phyloP scores from a whole-genome alignment of 306 rosid genomes.

The Fagus sylvatica region DNA sequence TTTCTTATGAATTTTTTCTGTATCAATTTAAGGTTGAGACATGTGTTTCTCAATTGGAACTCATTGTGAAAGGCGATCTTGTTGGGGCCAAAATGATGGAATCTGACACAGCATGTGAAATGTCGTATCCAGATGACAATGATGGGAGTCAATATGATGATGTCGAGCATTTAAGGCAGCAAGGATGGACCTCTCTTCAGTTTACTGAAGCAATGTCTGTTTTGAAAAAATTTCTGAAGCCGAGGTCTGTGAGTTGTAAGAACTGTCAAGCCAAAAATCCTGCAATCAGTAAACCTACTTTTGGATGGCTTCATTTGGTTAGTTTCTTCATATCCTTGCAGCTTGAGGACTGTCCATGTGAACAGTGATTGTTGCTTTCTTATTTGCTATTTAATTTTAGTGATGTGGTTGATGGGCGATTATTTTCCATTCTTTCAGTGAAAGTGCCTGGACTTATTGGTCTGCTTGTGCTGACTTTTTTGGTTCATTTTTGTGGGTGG shows the following conservation, averaged over 20 bases:
- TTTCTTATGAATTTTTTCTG: conserved; percentile 2
- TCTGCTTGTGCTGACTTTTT: neutral
- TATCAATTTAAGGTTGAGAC: conserved; percentile 56
- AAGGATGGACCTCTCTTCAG: conserved; percentile 77
- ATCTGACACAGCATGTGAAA: conserved; percentile 24
- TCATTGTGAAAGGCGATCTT: conserved; percentile 64
- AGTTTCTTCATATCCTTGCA: conserved; percentile 20
- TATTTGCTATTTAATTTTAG: neutral
- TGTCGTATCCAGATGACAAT: conserved; percentile 21
- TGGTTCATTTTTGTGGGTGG: neutral
- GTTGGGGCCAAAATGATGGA: conserved; percentile 53
- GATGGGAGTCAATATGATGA: conserved; percentile 21
- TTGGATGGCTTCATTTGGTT: conserved; percentile 85
- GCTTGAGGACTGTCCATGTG: conserved; percentile 16
- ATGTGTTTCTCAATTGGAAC: conserved; percentile 56
- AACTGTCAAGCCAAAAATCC: conserved; percentile 50
- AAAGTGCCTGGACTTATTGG: neutral
- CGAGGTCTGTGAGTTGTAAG: conserved; percentile 36
- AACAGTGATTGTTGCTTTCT: neutral
- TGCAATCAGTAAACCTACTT: conserved; percentile 61
- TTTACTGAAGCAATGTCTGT: conserved; percentile 66
- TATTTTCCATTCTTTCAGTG: neutral
- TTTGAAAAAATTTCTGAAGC: conserved; percentile 43
- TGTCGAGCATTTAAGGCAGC: conserved; percentile 30
- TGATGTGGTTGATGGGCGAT: neutral